Evolutionary conservation across 148 eudicot genomes (phyloP).

Genomic region (Rhododendron kiyosumense): DNA sequence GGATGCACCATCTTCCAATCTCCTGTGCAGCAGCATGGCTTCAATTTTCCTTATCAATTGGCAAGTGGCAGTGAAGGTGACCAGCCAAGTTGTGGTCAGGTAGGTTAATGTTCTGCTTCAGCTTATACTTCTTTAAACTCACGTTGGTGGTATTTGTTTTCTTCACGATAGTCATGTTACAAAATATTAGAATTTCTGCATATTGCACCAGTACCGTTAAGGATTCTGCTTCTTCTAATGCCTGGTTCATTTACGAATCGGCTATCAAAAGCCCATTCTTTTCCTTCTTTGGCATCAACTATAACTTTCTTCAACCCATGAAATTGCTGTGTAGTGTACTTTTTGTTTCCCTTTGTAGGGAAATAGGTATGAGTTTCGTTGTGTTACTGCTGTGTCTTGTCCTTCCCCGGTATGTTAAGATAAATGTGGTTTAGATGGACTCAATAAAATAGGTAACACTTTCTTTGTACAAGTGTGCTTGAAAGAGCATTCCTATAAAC

Average conservation of each 20-base stretch:
- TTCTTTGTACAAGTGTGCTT: neutral
- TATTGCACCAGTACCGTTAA: neutral
- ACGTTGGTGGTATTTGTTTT: neutral
- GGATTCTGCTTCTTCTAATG: neutral
- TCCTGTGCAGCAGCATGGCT: constrained; percentile 79
- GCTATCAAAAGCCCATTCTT: neutral
- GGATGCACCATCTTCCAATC: constrained; percentile 69
- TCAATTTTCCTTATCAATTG: constrained; percentile 85
- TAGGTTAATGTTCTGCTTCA: constrained; percentile 13
- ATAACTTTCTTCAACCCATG: neutral
- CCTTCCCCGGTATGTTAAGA: neutral
- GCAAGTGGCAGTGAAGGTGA: constrained; percentile 48
- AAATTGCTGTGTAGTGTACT: neutral
- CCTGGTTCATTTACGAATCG: neutral
- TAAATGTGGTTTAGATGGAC: neutral
- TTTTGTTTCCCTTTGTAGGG: neutral
- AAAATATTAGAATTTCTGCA: neutral
- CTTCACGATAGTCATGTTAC: neutral
- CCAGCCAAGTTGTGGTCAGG: constrained; percentile 90
- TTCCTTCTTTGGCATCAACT: neutral
- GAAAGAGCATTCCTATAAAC: neutral
- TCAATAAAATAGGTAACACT: neutral
- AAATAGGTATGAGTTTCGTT: neutral
- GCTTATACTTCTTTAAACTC: neutral
- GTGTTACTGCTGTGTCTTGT: neutral